A percentile compares a stretch with the other conserved stretches of the same genome.
Evolutionary conservation across 148 eudicot species (phyloP).

Genomic region (Hydrangea macrophylla): DNA sequence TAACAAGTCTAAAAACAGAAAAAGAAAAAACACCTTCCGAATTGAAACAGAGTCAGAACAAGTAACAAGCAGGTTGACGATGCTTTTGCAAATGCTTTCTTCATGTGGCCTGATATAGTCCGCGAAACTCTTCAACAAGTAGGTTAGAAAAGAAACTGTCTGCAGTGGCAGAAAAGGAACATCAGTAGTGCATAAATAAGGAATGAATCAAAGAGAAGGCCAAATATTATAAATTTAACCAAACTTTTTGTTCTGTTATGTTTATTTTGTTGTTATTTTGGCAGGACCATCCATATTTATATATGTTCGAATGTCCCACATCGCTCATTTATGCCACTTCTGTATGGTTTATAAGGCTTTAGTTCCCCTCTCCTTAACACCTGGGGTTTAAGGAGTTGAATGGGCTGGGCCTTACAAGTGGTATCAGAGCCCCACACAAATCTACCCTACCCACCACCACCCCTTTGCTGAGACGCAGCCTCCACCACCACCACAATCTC

Average conservation of each 20-base stretch:
- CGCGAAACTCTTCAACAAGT: conserved; percentile 89
- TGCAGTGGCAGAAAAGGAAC: conserved; percentile 36
- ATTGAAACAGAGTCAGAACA: conserved; percentile 98
- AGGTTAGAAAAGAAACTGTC: conserved; percentile 96
- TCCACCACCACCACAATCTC: too few species aligned
- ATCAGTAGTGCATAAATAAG: conserved; percentile 5
- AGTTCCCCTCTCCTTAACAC: background rate
- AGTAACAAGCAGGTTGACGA: conserved; percentile 92
- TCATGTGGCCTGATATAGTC: conserved; percentile 92
- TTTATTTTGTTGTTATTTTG: background rate
- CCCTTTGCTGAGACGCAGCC: too few species aligned
- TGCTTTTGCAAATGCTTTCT: conserved; percentile 97
- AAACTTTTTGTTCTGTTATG: background rate
- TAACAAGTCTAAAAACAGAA: background rate
- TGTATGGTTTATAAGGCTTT: background rate
- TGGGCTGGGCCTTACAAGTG: too few species aligned
- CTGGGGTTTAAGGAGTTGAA: too few species aligned
- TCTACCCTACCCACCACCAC: too few species aligned
- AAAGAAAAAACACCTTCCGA: conserved; percentile 54
- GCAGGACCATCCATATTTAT: background rate
- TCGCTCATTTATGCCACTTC: background rate
- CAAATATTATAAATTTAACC: background rate
- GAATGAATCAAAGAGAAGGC: background rate
- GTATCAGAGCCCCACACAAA: too few species aligned
- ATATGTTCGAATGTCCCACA: background rate